A percentile compares a stretch with the other conserved stretches of the same genome.
These are phyloP conservation scores for Meripilus lineatus DNA, from an alignment of 1,284 basidiomycete genomes.

Conservation along the genomic window DNA sequence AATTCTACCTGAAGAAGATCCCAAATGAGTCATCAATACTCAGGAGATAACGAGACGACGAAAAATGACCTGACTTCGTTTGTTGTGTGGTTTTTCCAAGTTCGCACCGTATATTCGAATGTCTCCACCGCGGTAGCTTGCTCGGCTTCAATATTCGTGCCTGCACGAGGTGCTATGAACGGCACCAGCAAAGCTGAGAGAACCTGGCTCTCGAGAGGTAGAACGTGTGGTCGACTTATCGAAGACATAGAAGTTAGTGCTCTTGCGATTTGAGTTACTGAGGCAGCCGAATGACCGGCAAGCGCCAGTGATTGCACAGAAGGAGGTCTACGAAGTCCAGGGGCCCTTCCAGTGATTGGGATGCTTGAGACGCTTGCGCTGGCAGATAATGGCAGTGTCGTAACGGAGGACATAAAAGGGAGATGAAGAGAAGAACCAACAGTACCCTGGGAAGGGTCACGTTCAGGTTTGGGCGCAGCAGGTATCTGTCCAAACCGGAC, in stretches of 20 bases:
- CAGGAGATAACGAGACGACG: neutral
- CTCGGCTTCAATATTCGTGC: conserved; percentile 41
- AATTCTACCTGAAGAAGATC: conserved; percentile 38
- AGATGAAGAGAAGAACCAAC: conserved; percentile 38
- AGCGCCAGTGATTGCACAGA: conserved; percentile 32
- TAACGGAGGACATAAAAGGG: conserved; percentile 43
- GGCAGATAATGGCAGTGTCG: conserved; percentile 26
- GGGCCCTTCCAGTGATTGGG: conserved; percentile 24
- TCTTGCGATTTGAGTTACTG: conserved; percentile 31
- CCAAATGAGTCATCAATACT: conserved; percentile 1
- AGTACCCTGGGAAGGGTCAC: conserved; percentile 29
- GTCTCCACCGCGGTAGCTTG: conserved; percentile 52
- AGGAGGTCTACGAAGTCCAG: conserved; percentile 33
- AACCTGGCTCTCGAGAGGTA: conserved; percentile 56
- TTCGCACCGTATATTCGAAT: conserved; percentile 51
- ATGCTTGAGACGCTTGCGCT: conserved; percentile 19
- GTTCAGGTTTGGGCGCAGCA: conserved; percentile 26
- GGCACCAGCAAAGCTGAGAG: conserved; percentile 53
- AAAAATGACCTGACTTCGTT: conserved; percentile 35
- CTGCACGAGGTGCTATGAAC: conserved; percentile 39
- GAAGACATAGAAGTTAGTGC: conserved; percentile 30
- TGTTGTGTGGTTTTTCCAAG: conserved; percentile 50
- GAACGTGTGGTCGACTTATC: conserved; percentile 23
- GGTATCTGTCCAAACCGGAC: conserved; percentile 34
- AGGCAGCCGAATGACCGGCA: conserved; percentile 22